phyloP scores from a whole-genome alignment of 1,139 yeast genomes.

The Debaryomycetaceae sp. region DNA sequence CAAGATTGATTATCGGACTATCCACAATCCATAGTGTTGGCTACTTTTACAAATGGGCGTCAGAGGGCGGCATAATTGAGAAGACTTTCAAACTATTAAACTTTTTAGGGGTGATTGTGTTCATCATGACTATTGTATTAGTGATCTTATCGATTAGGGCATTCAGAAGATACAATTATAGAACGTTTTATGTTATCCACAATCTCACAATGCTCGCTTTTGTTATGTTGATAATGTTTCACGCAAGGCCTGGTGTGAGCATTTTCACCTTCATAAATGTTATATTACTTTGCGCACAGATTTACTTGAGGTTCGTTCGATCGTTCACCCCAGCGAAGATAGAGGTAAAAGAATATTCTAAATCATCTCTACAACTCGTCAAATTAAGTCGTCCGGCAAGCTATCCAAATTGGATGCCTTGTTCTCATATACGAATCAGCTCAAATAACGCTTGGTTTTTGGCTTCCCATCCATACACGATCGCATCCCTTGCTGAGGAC shows the following conservation, averaged over 20 bases:
- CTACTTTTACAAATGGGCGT: slow-evolving; percentile 47
- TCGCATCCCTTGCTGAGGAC: slow-evolving; percentile 14
- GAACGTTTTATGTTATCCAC: slow-evolving; percentile 33
- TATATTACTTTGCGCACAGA: slow-evolving; percentile 21
- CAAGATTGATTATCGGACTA: slow-evolving; percentile 56
- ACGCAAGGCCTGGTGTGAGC: slow-evolving; percentile 43
- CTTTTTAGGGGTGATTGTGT: slow-evolving; percentile 58
- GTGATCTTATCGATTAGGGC: slow-evolving; percentile 50
- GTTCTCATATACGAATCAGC: slow-evolving; percentile 35
- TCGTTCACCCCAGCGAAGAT: slow-evolving; percentile 9
- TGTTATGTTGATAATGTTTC: slow-evolving; percentile 30
- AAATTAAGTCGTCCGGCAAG: slow-evolving; percentile 21
- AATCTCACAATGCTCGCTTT: slow-evolving; percentile 28
- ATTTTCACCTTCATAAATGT: slow-evolving; percentile 17
- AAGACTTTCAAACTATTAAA: slow-evolving; percentile 49
- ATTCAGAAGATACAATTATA: slow-evolving; percentile 23
- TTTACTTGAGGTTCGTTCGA: slow-evolving; percentile 17
- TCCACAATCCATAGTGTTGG: slow-evolving; percentile 56
- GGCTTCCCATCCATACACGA: slow-evolving; percentile 43
- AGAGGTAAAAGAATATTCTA: slow-evolving; percentile 9
- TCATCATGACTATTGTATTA: slow-evolving; percentile 40
- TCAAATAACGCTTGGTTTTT: slow-evolving; percentile 21
- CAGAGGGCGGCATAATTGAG: slow-evolving; percentile 22
- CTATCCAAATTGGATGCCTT: slow-evolving; percentile 29
- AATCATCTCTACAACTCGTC: slow-evolving; percentile 23